Evolutionary conservation across 2,329 filamentous ascomycete genomes (phyloP).

Genomic region (Huntiella savannae): DNA sequence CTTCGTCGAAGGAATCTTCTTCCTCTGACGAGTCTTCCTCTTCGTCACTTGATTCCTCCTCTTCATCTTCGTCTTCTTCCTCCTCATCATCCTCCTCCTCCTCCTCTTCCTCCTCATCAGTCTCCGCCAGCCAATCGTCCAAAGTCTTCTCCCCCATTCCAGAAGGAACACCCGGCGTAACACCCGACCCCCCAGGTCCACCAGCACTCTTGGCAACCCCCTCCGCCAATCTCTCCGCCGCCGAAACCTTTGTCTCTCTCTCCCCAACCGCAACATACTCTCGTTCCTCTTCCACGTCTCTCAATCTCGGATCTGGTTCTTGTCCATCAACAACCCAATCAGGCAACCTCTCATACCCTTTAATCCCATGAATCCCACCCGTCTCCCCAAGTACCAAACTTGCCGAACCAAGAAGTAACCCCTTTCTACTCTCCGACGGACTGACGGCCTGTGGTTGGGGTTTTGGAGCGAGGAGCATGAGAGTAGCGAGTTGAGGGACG

Average conservation of each 20-base stretch:
- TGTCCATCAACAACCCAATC: slow-evolving; percentile 65
- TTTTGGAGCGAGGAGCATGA: slow-evolving; percentile 85
- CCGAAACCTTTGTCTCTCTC: slow-evolving; percentile 27
- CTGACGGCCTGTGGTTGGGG: slow-evolving; percentile 80
- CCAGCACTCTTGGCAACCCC: slow-evolving; percentile 13
- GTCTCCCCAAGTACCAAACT: slow-evolving; percentile 69
- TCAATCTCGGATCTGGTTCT: slow-evolving; percentile 58
- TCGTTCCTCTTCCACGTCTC: slow-evolving; percentile 34
- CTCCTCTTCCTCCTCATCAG: slow-evolving; percentile 37
- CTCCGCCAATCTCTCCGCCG: slow-evolving; percentile 44
- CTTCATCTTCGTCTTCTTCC: slow-evolving; percentile 28
- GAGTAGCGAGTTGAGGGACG: slow-evolving; percentile 68
- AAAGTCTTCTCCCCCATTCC: slow-evolving; percentile 49
- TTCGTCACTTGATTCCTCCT: slow-evolving; percentile 25
- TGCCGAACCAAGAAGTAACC: slow-evolving; percentile 63
- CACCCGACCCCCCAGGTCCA: not conserved
- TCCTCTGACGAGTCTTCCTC: slow-evolving; percentile 26
- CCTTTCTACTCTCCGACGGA: slow-evolving; percentile 66
- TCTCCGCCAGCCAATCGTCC: slow-evolving; percentile 81
- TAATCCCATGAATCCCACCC: slow-evolving; percentile 51
- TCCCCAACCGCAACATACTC: slow-evolving; percentile 19
- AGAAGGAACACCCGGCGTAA: slow-evolving; percentile 1
- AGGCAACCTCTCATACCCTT: slow-evolving; percentile 62
- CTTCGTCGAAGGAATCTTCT: slow-evolving; percentile 29
- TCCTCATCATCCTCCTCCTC: slow-evolving; percentile 32